Evolutionary conservation across 257 asterid species (phyloP), one percentile per base, ranked within the genome.

Genomic region (Craterostigma plantagineum): DNA sequence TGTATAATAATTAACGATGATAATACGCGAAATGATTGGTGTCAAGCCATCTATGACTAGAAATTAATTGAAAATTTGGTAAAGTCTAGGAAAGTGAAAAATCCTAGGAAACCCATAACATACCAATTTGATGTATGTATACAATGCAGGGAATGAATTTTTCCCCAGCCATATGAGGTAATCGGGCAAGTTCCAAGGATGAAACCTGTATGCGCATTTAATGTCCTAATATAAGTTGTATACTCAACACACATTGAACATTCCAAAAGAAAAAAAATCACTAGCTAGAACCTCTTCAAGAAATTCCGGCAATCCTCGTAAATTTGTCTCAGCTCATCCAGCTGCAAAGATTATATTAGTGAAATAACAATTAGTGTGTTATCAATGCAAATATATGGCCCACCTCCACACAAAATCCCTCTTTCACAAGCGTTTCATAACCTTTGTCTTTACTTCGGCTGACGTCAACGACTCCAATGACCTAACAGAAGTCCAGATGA

Each of bases 301-400:
- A 65, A 90, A 77, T 56, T 72, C 93, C 14, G 98, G 95, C 75
- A 90, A 61, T 63, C 95, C 68, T 90, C 95, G 4, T 83, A 90
- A 63, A 90, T 79, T 66, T 90, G 95, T 68, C 95, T 79, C 66
- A 90, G 79, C 66, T 90, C 98, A 49, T 90, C 98, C 73, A 90
- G 67, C 98, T 90, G 71, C 73, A 86, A 47, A 41, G 35, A 59
- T 52, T 38, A 50, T 46, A 56, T 33, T 44, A 45, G 52, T 47
- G 48, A 52, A 54, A 43, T 7, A 10, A 18, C 23, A 14, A 12
- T 36, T 36, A 4, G 3, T 9, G 12, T 36, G n/a, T 36, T 36
- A 9, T 34, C 13, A n/a, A 38, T 38, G 10, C 7, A 9, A 7
- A 52, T 42, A 43, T 40, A 55, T 17, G 46, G 48, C 58, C 52